A percentile compares a stretch with the other conserved stretches of the same genome.
phyloP scores from a whole-genome alignment of 768 basidiomycete genomes.

The Macrolepiota dolichaula region DNA sequence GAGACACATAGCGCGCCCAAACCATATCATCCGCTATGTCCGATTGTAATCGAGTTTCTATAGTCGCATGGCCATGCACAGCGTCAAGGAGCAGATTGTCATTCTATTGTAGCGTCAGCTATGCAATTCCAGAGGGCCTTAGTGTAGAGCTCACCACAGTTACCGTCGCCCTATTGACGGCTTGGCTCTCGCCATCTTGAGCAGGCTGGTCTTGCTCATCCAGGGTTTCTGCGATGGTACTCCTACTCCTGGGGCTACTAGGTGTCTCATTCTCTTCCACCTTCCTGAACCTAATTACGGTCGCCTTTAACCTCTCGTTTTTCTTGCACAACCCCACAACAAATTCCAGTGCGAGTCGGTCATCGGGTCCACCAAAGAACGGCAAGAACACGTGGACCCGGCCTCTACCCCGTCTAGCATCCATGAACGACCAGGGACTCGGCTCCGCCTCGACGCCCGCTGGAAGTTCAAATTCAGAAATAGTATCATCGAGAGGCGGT shows the following conservation, averaged over 20 bases:
- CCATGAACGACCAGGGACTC: not conserved
- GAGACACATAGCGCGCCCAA: conserved; percentile 62
- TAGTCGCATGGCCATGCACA: conserved; percentile 60
- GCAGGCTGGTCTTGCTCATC: conserved; percentile 21
- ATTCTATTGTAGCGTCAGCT: conserved; percentile 19
- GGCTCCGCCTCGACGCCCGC: conserved; percentile 9
- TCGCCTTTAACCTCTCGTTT: conserved; percentile 65
- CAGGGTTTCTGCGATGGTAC: conserved; percentile 23
- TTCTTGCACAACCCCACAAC: conserved; percentile 74
- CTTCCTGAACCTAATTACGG: conserved; percentile 66
- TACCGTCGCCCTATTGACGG: conserved; percentile 40
- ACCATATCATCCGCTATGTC: conserved; percentile 80
- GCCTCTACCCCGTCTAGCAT: conserved; percentile 14
- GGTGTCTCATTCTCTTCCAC: conserved; percentile 24
- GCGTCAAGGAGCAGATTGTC: conserved; percentile 58
- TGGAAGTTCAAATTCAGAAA: not conserved
- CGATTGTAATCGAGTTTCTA: conserved; percentile 67
- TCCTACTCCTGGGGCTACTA: conserved; percentile 5
- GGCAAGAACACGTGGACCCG: conserved; percentile 72
- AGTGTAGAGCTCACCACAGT: conserved; percentile 38
- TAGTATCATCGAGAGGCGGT: not conserved
- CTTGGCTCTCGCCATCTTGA: conserved; percentile 22
- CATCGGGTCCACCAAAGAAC: conserved; percentile 95
- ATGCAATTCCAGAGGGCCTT: not conserved
- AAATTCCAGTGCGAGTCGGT: conserved; percentile 81